These are phyloP conservation scores for Podila clonocystis DNA, from an alignment of 192 early-diverging fungal genomes.

Conservation along the genomic window DNA sequence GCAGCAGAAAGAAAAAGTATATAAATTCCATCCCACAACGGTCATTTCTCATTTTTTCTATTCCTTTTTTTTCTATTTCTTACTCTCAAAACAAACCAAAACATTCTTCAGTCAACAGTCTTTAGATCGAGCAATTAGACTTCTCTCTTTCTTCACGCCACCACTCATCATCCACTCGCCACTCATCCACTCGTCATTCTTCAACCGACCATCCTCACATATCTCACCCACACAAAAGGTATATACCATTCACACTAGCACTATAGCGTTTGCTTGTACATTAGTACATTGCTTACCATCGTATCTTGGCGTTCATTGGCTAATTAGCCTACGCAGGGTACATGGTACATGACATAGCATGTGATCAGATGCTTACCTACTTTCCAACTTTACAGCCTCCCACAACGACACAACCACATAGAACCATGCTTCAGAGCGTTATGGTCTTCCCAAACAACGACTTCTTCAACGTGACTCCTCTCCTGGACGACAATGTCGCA, in stretches of 20 bases:
- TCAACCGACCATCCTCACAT: too few species aligned
- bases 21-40: background rate
- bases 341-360: too few species aligned
- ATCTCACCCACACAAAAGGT: too few species aligned
- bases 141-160: background rate
- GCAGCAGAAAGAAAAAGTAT: background rate
- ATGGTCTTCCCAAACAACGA: slow-evolving; percentile 45
- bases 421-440: slow-evolving; percentile 39
- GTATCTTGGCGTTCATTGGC: too few species aligned
- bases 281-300: too few species aligned
- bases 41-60: slow-evolving; percentile 11
- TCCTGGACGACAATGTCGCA: slow-evolving; percentile 32
- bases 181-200: too few species aligned
- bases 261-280: too few species aligned
- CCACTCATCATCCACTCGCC: background rate
- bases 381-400: background rate
- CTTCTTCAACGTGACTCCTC: slow-evolving; percentile 23
- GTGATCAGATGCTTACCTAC: background rate
- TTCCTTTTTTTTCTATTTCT: background rate
- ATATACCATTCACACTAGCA: too few species aligned
- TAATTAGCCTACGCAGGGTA: too few species aligned
- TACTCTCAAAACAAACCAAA: background rate
- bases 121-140: background rate
- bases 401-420: slow-evolving; percentile 4
- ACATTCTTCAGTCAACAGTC: background rate